phyloP scores from a whole-genome alignment of 2,329 filamentous ascomycete species.

The Venturia carpophila region DNA sequence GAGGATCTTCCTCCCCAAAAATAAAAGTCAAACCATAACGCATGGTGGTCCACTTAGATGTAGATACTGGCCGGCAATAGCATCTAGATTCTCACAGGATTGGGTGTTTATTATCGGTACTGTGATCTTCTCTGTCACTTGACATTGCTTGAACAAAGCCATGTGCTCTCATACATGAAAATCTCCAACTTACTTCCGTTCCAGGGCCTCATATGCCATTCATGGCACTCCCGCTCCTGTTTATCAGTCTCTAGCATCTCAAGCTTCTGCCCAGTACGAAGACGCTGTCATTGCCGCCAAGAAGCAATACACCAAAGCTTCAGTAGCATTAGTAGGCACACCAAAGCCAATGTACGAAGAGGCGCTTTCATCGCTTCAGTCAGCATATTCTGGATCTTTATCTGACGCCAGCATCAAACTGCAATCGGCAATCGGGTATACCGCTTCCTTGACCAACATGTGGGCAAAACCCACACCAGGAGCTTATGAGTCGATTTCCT shows the following conservation, averaged over 20 bases:
- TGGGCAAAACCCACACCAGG: conserved; percentile 35
- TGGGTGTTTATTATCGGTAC: background rate
- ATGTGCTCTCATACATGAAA: background rate
- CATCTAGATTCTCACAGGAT: conserved; percentile 10
- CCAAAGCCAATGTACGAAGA: conserved; percentile 62
- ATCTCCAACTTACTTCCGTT: background rate
- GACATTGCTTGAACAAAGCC: background rate
- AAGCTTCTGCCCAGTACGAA: conserved; percentile 51
- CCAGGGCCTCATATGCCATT: conserved; percentile 47
- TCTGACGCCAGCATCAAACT: conserved; percentile 54
- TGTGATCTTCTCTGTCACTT: background rate
- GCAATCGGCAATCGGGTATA: conserved; percentile 47
- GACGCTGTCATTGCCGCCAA: conserved; percentile 58
- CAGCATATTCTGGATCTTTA: conserved; percentile 59
- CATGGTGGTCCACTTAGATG: background rate
- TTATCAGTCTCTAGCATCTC: conserved; percentile 40
- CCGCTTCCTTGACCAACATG: conserved; percentile 35
- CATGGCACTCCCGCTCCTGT: conserved; percentile 44
- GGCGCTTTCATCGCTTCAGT: conserved; percentile 60
- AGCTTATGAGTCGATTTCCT: conserved; percentile 50
- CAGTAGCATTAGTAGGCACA: conserved; percentile 58
- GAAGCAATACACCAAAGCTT: conserved; percentile 59
- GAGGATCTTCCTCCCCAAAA: background rate
- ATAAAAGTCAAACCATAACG: background rate
- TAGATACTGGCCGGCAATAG: conserved; percentile 3